Conservation (phyloP, 768 basidiomycete genomes). For the Lentinula boryana region DNA sequence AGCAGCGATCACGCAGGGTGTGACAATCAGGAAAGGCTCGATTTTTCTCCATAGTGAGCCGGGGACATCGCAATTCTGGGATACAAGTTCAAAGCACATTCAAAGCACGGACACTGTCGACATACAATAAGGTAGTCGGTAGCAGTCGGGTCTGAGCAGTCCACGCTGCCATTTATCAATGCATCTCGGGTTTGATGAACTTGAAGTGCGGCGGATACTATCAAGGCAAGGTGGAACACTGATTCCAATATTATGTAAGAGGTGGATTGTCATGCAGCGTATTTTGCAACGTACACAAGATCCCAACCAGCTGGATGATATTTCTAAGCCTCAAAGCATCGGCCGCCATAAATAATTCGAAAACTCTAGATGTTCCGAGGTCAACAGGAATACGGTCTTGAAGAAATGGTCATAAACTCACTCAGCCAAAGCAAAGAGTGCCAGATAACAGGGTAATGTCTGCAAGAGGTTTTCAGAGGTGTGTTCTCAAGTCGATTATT, state of each 20-base stretch:
- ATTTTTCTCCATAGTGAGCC: conserved; percentile 57
- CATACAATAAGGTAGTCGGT: conserved; percentile 32
- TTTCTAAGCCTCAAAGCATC: conserved; percentile 81
- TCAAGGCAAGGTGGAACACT: conserved; percentile 74
- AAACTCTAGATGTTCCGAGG: conserved; percentile 42
- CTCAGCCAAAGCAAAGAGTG: conserved; percentile 80
- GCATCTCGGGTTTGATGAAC: conserved; percentile 68
- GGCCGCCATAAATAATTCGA: conserved; percentile 74
- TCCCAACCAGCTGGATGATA: conserved; percentile 70
- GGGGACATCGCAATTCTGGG: conserved; percentile 41
- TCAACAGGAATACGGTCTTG: background rate
- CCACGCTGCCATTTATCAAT: conserved; percentile 29
- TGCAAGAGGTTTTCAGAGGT: conserved; percentile 18
- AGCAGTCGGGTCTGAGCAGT: conserved; percentile 25
- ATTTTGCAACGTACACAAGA: conserved; percentile 43
- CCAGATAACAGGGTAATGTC: conserved; percentile 83
- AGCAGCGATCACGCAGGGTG: conserved; percentile 60
- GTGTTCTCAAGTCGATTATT: background rate
- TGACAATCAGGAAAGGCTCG: conserved; percentile 63
- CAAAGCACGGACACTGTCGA: background rate
- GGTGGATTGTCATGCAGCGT: background rate
- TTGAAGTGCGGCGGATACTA: conserved; percentile 73
- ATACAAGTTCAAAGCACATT: background rate
- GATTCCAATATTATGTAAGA: background rate
- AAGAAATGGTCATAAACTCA: conserved; percentile 24